Conservation (phyloP, 1,139 yeast species). For the Yarrowia galli region DNA sequence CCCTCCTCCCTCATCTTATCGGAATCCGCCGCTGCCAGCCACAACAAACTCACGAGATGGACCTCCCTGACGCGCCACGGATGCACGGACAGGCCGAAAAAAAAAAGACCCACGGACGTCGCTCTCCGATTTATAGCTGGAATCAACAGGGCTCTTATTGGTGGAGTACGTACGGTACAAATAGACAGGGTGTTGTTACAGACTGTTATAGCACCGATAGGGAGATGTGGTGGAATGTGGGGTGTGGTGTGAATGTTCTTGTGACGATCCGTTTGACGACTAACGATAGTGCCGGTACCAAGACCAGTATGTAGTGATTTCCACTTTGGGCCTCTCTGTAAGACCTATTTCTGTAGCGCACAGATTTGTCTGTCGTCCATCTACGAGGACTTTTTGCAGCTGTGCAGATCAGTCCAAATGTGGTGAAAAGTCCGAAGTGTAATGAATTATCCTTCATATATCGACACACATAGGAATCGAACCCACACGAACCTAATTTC, state of each 20-base stretch:
- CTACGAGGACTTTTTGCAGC: too few relatives aligned
- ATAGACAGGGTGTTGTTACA: too few relatives aligned
- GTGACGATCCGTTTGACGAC: too few relatives aligned
- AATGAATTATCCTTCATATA: background rate
- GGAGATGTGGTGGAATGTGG: too few relatives aligned
- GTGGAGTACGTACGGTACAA: background rate
- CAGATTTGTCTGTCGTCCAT: background rate
- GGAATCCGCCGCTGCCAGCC: constrained; percentile 29
- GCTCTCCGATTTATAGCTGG: too few relatives aligned
- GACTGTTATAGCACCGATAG: too few relatives aligned
- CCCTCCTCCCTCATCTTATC: background rate
- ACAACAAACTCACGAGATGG: constrained; percentile 24
- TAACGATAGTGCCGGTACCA: too few relatives aligned
- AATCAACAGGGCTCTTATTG: background rate
- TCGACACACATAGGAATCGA: background rate
- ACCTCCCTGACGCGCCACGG: constrained; percentile 17
- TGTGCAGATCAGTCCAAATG: background rate
- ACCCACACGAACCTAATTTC: background rate
- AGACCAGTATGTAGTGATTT: too few relatives aligned
- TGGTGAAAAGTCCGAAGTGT: background rate
- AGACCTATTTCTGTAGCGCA: background rate
- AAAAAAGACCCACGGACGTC: background rate
- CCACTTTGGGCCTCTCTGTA: background rate
- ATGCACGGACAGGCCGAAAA: constrained; percentile 15
- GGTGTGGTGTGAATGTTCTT: too few relatives aligned